phyloP scores from a whole-genome alignment of 208 protist genomes.

The Histomonas meleagridis region DNA sequence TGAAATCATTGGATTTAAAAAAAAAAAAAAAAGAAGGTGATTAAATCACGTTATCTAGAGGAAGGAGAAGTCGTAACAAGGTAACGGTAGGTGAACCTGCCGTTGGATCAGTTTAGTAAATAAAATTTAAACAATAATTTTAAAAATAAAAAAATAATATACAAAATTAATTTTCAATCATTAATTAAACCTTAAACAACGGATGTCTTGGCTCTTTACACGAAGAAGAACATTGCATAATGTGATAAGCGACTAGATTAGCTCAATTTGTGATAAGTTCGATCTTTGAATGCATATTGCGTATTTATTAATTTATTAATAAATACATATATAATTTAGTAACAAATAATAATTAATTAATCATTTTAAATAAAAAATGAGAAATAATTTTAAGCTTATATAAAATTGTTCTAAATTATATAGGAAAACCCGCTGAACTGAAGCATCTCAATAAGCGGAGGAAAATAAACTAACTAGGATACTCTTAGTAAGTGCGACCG shows the following conservation, averaged over 20 bases:
- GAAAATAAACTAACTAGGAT: conserved; percentile 66
- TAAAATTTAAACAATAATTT: neutral
- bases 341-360: neutral
- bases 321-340: conserved; percentile 46
- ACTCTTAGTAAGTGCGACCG: conserved; percentile 62
- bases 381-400: neutral
- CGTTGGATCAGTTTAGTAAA: conserved; percentile 57
- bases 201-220: conserved; percentile 58
- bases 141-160: neutral
- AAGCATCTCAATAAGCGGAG: conserved; percentile 67
- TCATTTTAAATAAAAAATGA: neutral
- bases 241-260: conserved; percentile 61
- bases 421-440: conserved; percentile 61
- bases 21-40: conserved; percentile 46
- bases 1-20: conserved; percentile 56
- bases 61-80: conserved; percentile 69
- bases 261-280: conserved; percentile 56
- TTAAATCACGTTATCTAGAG: conserved; percentile 61
- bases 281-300: conserved; percentile 61
- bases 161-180: neutral
- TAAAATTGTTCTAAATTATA: conserved; percentile 43
- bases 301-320: neutral
- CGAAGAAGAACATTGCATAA: conserved; percentile 63
- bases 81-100: conserved; percentile 66
- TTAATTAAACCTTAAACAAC: conserved; percentile 55